Evolutionary conservation across 140 eudicot species (phyloP).

Genomic region (Oenanthe javanica): DNA sequence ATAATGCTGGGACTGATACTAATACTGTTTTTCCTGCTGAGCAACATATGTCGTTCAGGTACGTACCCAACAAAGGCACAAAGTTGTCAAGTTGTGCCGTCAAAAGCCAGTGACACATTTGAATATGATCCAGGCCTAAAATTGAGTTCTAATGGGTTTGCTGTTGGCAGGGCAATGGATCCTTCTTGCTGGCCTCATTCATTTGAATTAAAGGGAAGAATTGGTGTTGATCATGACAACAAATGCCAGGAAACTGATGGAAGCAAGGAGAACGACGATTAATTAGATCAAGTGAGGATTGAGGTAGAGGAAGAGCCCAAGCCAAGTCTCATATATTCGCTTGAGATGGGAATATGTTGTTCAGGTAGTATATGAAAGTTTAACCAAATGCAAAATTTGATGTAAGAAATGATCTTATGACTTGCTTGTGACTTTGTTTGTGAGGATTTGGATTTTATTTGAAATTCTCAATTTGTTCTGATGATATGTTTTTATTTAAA

Average conservation of each 20-base stretch:
- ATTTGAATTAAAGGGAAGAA: slow-evolving; percentile 17
- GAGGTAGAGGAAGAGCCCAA: not conserved
- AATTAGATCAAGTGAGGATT: slow-evolving; percentile 21
- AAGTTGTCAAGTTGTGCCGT: not conserved
- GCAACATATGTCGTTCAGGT: not conserved
- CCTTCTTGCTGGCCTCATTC: slow-evolving; percentile 19
- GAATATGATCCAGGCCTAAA: slow-evolving; percentile 25
- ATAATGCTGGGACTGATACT: not conserved
- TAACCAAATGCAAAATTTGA: not conserved
- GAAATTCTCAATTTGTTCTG: too few species aligned
- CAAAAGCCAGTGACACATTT: slow-evolving; percentile 18
- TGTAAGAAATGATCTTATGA: not conserved
- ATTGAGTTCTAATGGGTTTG: slow-evolving; percentile 16
- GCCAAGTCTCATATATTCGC: not conserved
- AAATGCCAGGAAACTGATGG: slow-evolving; percentile 25
- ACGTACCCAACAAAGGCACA: too few species aligned
- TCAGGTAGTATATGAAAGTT: not conserved
- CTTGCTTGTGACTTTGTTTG: too few species aligned
- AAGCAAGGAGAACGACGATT: slow-evolving; percentile 26
- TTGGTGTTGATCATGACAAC: slow-evolving; percentile 19
- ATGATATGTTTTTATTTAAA: too few species aligned
- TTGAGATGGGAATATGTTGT: not conserved
- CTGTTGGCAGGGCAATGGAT: slow-evolving; percentile 18
- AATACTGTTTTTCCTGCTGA: not conserved
- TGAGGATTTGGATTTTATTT: too few species aligned